A percentile compares a stretch with the other conserved stretches of the same genome.
phyloP scores from a whole-genome alignment of 2,329 filamentous ascomycete species.

The Colletotrichum chlorophyti region DNA sequence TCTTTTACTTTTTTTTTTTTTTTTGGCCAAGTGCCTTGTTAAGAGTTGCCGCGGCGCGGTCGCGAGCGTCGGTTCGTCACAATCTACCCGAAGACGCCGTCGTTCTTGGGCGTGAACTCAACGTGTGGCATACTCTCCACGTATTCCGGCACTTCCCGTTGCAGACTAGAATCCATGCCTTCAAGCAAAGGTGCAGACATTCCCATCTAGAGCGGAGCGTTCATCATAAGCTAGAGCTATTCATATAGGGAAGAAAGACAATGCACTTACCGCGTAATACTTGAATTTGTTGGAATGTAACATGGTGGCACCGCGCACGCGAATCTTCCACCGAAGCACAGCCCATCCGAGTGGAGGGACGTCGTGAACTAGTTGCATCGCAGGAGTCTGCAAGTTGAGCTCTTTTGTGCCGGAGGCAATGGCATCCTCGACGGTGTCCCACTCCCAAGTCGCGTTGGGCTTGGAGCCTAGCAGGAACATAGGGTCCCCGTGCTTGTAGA shows the following conservation, averaged over 20 bases:
- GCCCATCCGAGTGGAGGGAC: slow-evolving; percentile 15
- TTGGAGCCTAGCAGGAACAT: slow-evolving; percentile 63
- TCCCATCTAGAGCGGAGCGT: slow-evolving; percentile 1
- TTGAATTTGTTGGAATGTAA: slow-evolving; percentile 19
- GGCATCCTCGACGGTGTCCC: slow-evolving; percentile 59
- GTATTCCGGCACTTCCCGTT: not conserved
- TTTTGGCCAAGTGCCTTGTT: too few species aligned
- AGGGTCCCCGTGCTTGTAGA: slow-evolving; percentile 70
- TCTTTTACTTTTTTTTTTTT: too few species aligned
- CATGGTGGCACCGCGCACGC: slow-evolving; percentile 7
- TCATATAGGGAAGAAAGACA: not conserved
- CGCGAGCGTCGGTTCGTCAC: not conserved
- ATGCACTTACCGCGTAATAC: slow-evolving; percentile 12
- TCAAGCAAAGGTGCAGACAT: slow-evolving; percentile 12
- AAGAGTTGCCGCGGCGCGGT: too few species aligned
- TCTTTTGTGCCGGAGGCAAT: slow-evolving; percentile 28
- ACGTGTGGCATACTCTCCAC: slow-evolving; percentile 6
- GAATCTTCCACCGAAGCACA: slow-evolving; percentile 12
- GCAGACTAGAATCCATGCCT: not conserved
- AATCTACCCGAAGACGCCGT: slow-evolving; percentile 4
- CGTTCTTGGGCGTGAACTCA: slow-evolving; percentile 8
- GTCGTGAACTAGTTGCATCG: slow-evolving; percentile 9
- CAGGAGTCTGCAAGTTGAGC: not conserved
- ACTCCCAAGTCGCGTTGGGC: slow-evolving; percentile 52
- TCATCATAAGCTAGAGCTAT: not conserved